Percentiles rank a stretch among this genome's conserved stretches.
These are phyloP conservation scores for Aspergillus ostianus DNA, from an alignment of 495 filamentous ascomycete genomes.

Conservation along the genomic window DNA sequence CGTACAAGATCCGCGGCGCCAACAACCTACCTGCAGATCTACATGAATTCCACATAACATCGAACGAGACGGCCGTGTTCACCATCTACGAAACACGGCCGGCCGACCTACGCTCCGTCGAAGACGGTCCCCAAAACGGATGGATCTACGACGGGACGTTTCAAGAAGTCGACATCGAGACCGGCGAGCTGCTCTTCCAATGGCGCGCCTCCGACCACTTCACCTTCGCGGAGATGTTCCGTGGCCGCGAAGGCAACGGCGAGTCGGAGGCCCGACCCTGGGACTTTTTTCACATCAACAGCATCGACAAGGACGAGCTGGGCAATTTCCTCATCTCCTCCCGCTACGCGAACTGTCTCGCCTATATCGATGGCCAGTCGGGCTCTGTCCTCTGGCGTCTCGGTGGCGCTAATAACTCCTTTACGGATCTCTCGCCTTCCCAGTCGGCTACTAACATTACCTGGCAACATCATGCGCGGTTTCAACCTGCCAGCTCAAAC, in stretches of 20 bases:
- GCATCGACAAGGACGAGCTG: slow-evolving; percentile 39
- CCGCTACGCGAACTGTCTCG: slow-evolving; percentile 39
- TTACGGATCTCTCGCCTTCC: slow-evolving; percentile 39
- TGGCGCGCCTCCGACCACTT: slow-evolving; percentile 44
- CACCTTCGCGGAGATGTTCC: slow-evolving; percentile 26
- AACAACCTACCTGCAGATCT: slow-evolving; percentile 32
- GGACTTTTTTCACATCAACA: slow-evolving; percentile 51
- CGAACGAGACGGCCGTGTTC: slow-evolving; percentile 50
- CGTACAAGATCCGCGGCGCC: slow-evolving; percentile 38
- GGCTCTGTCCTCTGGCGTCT: slow-evolving; percentile 44
- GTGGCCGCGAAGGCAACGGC: slow-evolving; percentile 23
- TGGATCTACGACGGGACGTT: slow-evolving; percentile 53
- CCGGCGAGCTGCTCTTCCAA: slow-evolving; percentile 39
- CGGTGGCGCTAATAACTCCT: slow-evolving; percentile 42
- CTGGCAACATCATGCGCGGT: slow-evolving; percentile 42
- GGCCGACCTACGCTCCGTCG: slow-evolving; percentile 40
- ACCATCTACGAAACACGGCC: slow-evolving; percentile 45
- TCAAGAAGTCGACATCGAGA: slow-evolving; percentile 49
- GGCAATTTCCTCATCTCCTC: slow-evolving; percentile 46
- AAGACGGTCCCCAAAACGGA: slow-evolving; percentile 37
- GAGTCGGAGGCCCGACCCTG: slow-evolving; percentile 29
- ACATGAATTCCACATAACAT: slow-evolving; percentile 50
- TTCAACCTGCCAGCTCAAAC: slow-evolving; percentile 9
- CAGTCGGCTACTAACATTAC: slow-evolving; percentile 40
- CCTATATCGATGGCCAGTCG: slow-evolving; percentile 29